Evolutionary conservation across 768 basidiomycete species (phyloP).

Genomic region (Russula olivacea): DNA sequence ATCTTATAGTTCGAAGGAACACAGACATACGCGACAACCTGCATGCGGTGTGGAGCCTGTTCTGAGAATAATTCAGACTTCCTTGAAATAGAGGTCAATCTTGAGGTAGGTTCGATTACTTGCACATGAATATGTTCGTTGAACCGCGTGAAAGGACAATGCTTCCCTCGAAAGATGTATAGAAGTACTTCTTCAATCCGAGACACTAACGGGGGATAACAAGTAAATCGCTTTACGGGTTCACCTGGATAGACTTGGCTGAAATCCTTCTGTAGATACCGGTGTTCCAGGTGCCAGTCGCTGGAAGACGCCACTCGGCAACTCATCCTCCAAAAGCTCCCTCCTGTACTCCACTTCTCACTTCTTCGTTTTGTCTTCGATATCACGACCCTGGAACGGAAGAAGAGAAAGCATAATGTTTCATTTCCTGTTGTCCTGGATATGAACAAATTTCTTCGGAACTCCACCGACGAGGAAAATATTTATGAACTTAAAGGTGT

Average conservation of each 20-base stretch:
- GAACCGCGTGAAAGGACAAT: conserved; percentile 46
- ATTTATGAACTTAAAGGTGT: conserved; percentile 84
- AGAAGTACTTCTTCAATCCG: conserved; percentile 55
- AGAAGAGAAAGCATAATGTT: conserved; percentile 79
- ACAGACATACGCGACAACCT: conserved; percentile 74
- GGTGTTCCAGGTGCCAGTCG: conserved; percentile 65
- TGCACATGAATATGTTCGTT: background rate
- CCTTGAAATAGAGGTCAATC: conserved; percentile 81
- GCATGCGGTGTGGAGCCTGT: conserved; percentile 57
- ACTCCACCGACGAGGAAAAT: conserved; percentile 28
- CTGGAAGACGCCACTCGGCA: conserved; percentile 78
- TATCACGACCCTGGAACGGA: conserved; percentile 66
- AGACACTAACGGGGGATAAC: conserved; percentile 77
- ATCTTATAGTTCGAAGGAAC: conserved; percentile 81
- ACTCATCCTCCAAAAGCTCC: conserved; percentile 62
- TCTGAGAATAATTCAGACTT: conserved; percentile 72
- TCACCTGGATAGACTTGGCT: conserved; percentile 1
- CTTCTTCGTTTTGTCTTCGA: conserved; percentile 92
- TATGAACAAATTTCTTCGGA: conserved; percentile 58
- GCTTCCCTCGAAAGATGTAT: conserved; percentile 71
- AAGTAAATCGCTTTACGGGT: conserved; percentile 42
- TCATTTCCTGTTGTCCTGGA: conserved; percentile 69
- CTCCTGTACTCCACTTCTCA: conserved; percentile 88
- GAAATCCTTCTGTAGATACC: conserved; percentile 48
- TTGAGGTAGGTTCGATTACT: conserved; percentile 47